phyloP scores from a whole-genome alignment of 495 filamentous ascomycete species.

The Talaromyces borbonicus region DNA sequence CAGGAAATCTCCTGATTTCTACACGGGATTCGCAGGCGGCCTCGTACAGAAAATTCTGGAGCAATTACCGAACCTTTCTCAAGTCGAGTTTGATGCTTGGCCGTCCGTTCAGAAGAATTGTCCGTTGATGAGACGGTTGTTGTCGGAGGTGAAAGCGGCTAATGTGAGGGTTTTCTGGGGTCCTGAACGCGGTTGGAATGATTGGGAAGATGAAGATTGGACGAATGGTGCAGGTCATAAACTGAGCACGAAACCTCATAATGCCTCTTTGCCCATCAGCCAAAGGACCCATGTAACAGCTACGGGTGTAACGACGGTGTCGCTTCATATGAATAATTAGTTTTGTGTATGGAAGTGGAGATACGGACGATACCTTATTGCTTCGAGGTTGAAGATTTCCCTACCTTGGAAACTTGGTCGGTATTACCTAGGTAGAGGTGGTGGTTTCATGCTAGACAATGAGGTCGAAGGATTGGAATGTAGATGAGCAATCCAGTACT shows the following conservation, averaged over 20 bases:
- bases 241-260: not conserved
- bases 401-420: no score
- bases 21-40: conserved; percentile 56
- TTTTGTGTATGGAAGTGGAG: not conserved
- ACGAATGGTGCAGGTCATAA: not conserved
- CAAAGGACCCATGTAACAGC: not conserved
- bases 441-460: no score
- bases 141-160: conserved; percentile 41
- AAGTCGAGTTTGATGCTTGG: conserved; percentile 69
- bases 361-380: no score
- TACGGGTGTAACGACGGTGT: not conserved
- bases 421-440: not conserved
- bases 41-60: conserved; percentile 50
- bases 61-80: conserved; percentile 46
- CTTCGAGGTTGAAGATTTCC: no score
- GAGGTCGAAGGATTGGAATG: no score
- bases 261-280: not conserved
- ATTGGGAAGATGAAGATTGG: conserved; percentile 23
- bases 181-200: conserved; percentile 55
- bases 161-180: conserved; percentile 57
- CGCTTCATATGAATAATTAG: not conserved
- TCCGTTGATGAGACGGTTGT: conserved; percentile 58
- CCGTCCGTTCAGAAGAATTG: conserved; percentile 58
- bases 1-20: conserved; percentile 56
- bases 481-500: no score